Evolutionary conservation across 164 flowering plant species (phyloP), one percentile per base, ranked within the genome.

Genomic region (Houttuynia cordata): DNA sequence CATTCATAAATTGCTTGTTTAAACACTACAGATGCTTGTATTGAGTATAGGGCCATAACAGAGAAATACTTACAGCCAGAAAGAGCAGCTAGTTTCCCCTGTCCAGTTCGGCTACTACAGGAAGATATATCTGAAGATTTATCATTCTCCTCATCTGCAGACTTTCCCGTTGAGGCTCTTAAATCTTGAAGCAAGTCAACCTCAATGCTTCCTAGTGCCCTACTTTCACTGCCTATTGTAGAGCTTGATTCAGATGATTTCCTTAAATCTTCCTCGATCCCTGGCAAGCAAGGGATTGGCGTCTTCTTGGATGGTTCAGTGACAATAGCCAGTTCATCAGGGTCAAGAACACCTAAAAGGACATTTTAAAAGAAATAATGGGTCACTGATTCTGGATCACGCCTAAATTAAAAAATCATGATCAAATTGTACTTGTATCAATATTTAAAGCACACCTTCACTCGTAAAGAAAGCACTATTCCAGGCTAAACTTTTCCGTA

Each of bases 401-500:
- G 34, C 24, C 40, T 20, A 42, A 30, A 7, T 34, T 47, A 18
- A 19, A 20, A 58, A 42, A n/a, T 53, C 30, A 60, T 22, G 24
- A 60, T 54, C 23, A 23, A 15, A 24, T 19, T 40, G 58, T 51
- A 21, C 50, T 60, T n/a, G 57, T 45, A 10, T 45, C 49, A 45
- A 17, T 17, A 8, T 13, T 19, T 19, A 17, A 18, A 51, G 39
- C 73, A 64, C 66, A 82, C 97, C 91, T 67, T 76, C 92, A 77
- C 75, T 80, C 18, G 90, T 88, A 68, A 90, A 93, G 73, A 93
- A 93, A 3, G 97, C 99, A 64, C 73, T 85, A 66, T 93, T 96
- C 99, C 99, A 93, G 7, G 97, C 99, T 64, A 93, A 79, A 79
- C 99, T 93, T 69, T 90, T 85, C n/a, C 99, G 96, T 74, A 93